Evolutionary conservation across 495 filamentous ascomycete genomes (phyloP).

Genomic region (Daldinia bambusicola): DNA sequence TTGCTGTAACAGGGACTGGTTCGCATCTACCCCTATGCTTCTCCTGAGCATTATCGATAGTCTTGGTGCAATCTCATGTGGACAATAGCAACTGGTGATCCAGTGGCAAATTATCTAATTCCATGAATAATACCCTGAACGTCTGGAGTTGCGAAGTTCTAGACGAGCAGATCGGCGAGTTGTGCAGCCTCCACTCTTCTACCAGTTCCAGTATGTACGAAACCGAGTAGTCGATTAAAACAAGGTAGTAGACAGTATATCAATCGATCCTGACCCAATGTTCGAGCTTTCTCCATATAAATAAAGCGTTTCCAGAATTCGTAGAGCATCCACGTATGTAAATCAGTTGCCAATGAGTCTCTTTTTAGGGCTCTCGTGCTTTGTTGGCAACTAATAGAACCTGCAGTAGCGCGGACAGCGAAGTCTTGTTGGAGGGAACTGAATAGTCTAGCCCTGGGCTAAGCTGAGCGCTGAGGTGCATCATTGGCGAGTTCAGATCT

Average conservation of each 20-base stretch:
- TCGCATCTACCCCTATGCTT: not conserved
- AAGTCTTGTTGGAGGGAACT: slow-evolving; percentile 5
- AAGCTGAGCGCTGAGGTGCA: slow-evolving; percentile 1
- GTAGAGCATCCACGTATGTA: slow-evolving; percentile 6
- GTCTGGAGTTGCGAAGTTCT: not conserved
- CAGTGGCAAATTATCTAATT: not conserved
- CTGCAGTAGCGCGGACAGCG: not conserved
- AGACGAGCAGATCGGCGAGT: not conserved
- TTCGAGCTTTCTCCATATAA: not conserved
- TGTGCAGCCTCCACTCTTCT: not conserved
- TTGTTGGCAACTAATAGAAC: slow-evolving; percentile 6
- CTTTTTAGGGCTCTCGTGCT: not conserved
- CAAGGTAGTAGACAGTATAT: not conserved
- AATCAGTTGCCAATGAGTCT: not conserved
- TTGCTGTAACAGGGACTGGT: not conserved
- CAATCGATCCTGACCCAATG: not conserved
- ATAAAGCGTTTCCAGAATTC: not conserved
- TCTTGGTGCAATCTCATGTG: too few relatives aligned
- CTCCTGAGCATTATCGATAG: too few relatives aligned
- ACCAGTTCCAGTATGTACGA: not conserved
- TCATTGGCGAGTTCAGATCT: slow-evolving; percentile 4
- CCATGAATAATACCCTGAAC: not conserved
- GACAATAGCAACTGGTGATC: not conserved
- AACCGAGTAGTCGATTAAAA: not conserved
- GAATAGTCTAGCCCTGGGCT: slow-evolving; percentile 5